Base-by-base conservation (phyloP, 441 rosid genomes). In the Gossypium schwendimanii region DNA sequence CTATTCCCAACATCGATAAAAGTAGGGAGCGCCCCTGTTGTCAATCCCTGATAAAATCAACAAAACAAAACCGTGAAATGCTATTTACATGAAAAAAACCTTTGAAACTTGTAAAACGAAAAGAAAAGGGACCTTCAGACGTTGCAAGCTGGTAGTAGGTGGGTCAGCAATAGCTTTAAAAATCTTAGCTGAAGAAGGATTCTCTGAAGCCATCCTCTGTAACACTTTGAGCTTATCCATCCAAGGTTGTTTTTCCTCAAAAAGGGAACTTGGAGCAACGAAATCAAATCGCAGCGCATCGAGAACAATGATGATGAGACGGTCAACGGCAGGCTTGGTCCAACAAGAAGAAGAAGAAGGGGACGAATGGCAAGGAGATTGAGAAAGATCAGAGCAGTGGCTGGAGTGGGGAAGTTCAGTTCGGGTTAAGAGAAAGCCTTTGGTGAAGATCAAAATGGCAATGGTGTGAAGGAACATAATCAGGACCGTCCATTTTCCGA, bases 161-260 rank as follows among this genome's bases (percentile, higher is more conserved):
- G 99, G 99, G 78, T 95, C 97, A 17, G 98, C 97, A 78, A 93
- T 84, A 54, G 98, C 98, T 81, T 91, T 91, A 82, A 93, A 95
- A 69, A 95, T 90, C 81, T 79, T 91, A 52, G 97, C 89, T 54
- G 94, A 84, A 0, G 95, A 85, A 24, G 87, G 80, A 64, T 86
- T 69, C 28, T 63, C 68, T 72, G 70, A 84, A n/a, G 98, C 97
- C 78, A 87, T 68, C 76, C 83, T 89, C 75, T 93, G 97, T 70
- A 95, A 81, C 54, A 93, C 84, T 53, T 75, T 78, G 17, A 95
- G 80, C 69, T 76, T 91, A 72, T 93, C 96, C 99, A 95, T 95
- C 99, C 97, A 95, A 75, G 94, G 97, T 80, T 89, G 81, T 73
- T 24, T 89, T 91, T 88, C 54, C 15, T 28, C 69, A 20, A 49